Evolutionary conservation across 768 basidiomycete genomes (phyloP).

Genomic region (Leccinellum albellum): DNA sequence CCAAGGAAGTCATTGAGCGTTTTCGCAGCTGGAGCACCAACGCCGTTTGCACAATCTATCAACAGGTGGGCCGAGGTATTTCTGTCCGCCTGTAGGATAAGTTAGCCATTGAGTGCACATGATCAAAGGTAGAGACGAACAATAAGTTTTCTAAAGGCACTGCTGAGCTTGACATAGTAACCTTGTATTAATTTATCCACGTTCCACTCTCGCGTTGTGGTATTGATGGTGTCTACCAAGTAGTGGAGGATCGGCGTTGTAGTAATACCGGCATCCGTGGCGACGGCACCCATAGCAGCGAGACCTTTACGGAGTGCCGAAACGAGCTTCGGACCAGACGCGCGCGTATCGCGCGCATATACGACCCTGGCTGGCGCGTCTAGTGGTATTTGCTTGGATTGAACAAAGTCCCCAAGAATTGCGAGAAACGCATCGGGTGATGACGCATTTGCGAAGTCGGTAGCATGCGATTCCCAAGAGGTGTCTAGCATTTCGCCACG

Average conservation of each 20-base stretch:
- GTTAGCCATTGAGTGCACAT: conserved; percentile 5
- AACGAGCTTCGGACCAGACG: conserved; percentile 75
- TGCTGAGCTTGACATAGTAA: conserved; percentile 78
- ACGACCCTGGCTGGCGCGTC: conserved; percentile 77
- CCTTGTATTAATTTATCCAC: conserved; percentile 79
- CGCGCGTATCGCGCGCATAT: conserved; percentile 91
- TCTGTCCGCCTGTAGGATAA: conserved; percentile 50
- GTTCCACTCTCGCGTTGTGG: conserved; percentile 71
- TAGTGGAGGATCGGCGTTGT: conserved; percentile 97
- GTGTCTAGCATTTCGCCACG: conserved; percentile 95
- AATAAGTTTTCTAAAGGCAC: conserved; percentile 81
- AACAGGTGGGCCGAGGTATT: conserved; percentile 54
- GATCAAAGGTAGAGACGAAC: conserved; percentile 45
- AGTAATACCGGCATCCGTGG: conserved; percentile 74
- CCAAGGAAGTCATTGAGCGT: conserved; percentile 60
- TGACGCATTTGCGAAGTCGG: conserved; percentile 77
- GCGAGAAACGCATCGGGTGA: conserved; percentile 70
- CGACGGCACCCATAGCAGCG: conserved; percentile 62
- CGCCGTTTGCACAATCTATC: conserved; percentile 99
- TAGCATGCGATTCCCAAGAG: conserved; percentile 89
- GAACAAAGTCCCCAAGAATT: conserved; percentile 59
- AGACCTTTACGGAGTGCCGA: conserved; percentile 81
- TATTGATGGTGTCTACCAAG: conserved; percentile 86
- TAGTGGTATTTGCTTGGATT: conserved; percentile 68
- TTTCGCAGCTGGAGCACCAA: conserved; percentile 72